phyloP scores from a whole-genome alignment of 78 protist genomes.

The Chrysochromulina tobinii region DNA sequence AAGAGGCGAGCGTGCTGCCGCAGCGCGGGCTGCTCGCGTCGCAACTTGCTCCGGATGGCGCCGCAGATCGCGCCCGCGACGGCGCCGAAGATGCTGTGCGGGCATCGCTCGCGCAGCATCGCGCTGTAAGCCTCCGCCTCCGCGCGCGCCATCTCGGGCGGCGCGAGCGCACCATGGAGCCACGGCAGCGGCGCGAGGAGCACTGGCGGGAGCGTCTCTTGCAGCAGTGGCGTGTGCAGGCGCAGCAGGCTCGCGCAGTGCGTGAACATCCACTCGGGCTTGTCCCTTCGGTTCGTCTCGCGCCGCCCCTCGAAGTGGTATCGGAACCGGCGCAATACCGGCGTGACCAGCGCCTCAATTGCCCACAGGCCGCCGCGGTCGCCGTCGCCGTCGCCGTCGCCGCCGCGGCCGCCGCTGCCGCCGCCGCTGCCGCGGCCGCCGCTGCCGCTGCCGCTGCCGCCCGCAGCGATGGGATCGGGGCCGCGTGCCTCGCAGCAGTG shows the following conservation, averaged over 20 bases:
- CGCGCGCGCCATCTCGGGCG: not conserved
- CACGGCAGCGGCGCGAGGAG: not conserved
- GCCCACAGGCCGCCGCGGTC: not conserved
- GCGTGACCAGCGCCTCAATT: not conserved
- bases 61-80: not conserved
- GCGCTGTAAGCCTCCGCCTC: not conserved
- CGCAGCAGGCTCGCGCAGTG: not conserved
- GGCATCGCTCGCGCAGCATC: not conserved
- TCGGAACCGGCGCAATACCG: conserved; percentile 9
- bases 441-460: too few relatives aligned
- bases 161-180: not conserved
- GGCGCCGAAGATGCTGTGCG: not conserved
- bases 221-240: not conserved
- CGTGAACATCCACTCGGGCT: conserved; percentile 35
- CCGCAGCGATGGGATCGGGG: too few relatives aligned
- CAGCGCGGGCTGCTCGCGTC: not conserved
- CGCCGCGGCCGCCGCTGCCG: too few relatives aligned
- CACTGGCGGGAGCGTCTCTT: not conserved
- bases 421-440: too few relatives aligned
- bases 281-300: conserved; percentile 16
- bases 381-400: too few relatives aligned
- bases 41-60: not conserved
- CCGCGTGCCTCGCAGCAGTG: not conserved
- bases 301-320: conserved; percentile 15
- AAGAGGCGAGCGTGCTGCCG: not conserved